Conservation (phyloP, 2,329 filamentous ascomycete species). For the Claviceps monticola region DNA sequence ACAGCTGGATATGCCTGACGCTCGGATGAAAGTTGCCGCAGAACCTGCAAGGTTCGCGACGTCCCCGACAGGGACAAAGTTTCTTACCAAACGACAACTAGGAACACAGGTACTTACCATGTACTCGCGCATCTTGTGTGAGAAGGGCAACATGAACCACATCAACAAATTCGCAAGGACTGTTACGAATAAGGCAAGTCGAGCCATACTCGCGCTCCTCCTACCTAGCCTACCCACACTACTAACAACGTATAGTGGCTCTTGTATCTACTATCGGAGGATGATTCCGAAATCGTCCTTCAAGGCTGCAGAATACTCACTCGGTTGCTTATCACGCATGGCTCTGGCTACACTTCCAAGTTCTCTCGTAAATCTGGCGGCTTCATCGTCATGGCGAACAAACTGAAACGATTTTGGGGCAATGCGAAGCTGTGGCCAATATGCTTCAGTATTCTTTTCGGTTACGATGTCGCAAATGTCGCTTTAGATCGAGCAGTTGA, state of each 20-base stretch:
- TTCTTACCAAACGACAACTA: constrained; percentile 52
- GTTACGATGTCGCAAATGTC: constrained; percentile 61
- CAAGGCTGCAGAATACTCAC: constrained; percentile 73
- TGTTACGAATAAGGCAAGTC: constrained; percentile 76
- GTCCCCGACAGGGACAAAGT: constrained; percentile 20
- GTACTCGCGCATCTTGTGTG: constrained; percentile 66
- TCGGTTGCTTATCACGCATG: constrained; percentile 70
- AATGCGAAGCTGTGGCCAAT: constrained; percentile 74
- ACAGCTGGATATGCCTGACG: constrained; percentile 26
- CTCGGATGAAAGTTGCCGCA: constrained; percentile 22
- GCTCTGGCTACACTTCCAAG: constrained; percentile 67
- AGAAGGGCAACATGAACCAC: constrained; percentile 50
- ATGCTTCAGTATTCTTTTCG: constrained; percentile 80
- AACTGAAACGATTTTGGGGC: constrained; percentile 80
- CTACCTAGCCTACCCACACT: no score
- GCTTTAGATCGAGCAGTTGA: constrained; percentile 64
- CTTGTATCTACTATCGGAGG: constrained; percentile 77
- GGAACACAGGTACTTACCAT: constrained; percentile 63
- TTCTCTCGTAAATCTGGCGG: constrained; percentile 76
- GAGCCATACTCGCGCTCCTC: background rate
- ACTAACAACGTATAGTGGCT: constrained; percentile 51
- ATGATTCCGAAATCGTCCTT: constrained; percentile 69
- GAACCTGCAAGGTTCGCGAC: constrained; percentile 18
- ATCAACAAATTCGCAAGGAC: constrained; percentile 85
- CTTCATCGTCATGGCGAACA: constrained; percentile 70